Base-by-base conservation (phyloP, 1,139 yeast genomes). In the Hansenula sp. region DNA sequence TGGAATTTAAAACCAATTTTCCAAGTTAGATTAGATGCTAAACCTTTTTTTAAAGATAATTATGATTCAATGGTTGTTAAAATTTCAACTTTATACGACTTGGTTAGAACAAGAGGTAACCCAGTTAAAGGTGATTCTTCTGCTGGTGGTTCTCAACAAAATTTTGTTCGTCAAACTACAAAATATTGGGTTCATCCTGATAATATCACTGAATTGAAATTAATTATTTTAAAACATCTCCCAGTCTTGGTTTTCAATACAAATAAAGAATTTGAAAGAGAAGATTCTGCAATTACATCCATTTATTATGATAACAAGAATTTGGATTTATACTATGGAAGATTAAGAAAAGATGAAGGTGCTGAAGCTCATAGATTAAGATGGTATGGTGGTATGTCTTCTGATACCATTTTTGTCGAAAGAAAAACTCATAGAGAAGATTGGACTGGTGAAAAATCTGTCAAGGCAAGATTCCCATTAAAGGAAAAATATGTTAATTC, bases 111-210 rank as follows among this genome's bases (percentile, higher is more conserved):
- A 2, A 77, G 95, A 53, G 98, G 98, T 52, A 85, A 88, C 57
- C 97, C 98, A 18, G 86, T 88, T 34, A 75, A 78, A 56, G 97
- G 97, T 48, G 98, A 92, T 65, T 80, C 96, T 1, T 63, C 97
- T 5, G 97, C 98, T 17, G 98, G 98, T 57, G 98, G 98, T 34
- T 75, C 86, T 32, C 97, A 90, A 70, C 98, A 94, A 64, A 94
- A 92, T 69, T 92, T 92, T 57, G 97, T 92, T 37, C 82, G 98
- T 65, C 98, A 92, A 66, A 92, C 98, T 17, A 92, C 98, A 17
- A 92, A 92, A 60, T 92, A 92, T 67, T 92, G 98, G 98, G 97
- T 92, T 25, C 98, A 92, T 61, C 97, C 97, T 10, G 98, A 92
- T 65, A 92, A 92, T 63, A 90, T 92, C 59, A 92, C 98, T n/a